A percentile compares a stretch with the other conserved stretches of the same genome.
These are phyloP conservation scores for Gracilaria vermiculophylla DNA, from an alignment of 23 red algal genomes.

Conservation along the genomic window DNA sequence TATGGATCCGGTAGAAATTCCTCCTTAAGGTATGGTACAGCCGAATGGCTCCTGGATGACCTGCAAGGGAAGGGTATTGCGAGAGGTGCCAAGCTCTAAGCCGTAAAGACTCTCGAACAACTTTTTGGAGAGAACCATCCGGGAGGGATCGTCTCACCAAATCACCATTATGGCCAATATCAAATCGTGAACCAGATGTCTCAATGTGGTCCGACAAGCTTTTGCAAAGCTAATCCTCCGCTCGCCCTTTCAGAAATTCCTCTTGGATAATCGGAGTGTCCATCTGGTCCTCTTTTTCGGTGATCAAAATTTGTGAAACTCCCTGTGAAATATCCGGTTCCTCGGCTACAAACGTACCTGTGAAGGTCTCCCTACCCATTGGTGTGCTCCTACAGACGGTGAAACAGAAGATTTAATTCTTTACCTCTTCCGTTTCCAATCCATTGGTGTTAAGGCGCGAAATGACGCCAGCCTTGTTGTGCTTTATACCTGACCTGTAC, in stretches of 20 bases:
- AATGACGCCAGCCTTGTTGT: background rate
- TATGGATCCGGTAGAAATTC: constrained; percentile 23
- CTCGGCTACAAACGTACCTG: too few relatives aligned
- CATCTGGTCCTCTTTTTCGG: background rate
- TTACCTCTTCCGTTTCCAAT: background rate
- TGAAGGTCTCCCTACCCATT: background rate
- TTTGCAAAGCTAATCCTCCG: background rate
- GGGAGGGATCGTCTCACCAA: background rate
- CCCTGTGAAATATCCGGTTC: too few relatives aligned
- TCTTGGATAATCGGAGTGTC: background rate
- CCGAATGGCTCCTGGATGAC: background rate
- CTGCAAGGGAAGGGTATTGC: background rate
- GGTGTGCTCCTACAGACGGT: background rate
- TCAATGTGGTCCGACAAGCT: background rate
- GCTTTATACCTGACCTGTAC: background rate
- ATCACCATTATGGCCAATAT: background rate
- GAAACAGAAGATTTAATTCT: background rate
- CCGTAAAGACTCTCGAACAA: background rate
- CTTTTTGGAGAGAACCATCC: background rate
- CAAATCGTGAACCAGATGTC: background rate
- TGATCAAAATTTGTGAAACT: background rate
- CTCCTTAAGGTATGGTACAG: background rate
- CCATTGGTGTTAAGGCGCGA: background rate
- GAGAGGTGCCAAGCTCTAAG: background rate
- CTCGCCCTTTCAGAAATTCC: background rate